Percentiles rank a stretch among this genome's conserved stretches.
These are phyloP conservation scores for Strigomonas culicis DNA, from an alignment of 208 protist species.

Conservation along the genomic window DNA sequence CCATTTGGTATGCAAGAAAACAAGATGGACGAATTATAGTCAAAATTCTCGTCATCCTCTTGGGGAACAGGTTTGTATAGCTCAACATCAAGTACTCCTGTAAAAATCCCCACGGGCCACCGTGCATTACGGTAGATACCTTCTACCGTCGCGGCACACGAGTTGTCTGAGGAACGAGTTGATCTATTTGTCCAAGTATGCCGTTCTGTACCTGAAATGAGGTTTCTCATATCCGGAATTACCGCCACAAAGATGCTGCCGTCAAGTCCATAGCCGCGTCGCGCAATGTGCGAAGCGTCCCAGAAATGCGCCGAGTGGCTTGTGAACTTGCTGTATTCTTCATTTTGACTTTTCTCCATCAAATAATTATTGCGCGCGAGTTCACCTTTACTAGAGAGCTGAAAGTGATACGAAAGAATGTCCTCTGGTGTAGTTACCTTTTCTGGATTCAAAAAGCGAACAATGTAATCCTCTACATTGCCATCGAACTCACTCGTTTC, in stretches of 20 bases:
- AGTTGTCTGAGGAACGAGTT: constrained; percentile 1
- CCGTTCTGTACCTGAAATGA: too few relatives aligned
- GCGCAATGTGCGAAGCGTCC: constrained; percentile 7
- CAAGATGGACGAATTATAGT: constrained; percentile 6
- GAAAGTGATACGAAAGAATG: not conserved
- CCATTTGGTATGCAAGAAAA: constrained; percentile 11
- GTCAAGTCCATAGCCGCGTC: constrained; percentile 21
- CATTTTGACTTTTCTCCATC: not conserved
- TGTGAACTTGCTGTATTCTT: not conserved
- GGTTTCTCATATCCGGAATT: not conserved
- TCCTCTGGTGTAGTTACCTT: constrained; percentile 10
- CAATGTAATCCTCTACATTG: too few relatives aligned
- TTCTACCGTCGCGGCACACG: constrained; percentile 6
- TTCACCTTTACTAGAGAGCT: constrained; percentile 1
- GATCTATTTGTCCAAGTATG: too few relatives aligned
- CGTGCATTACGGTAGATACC: constrained; percentile 10
- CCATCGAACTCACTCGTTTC: too few relatives aligned
- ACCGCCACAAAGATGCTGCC: constrained; percentile 22
- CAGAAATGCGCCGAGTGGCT: constrained; percentile 10
- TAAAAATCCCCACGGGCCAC: constrained; percentile 11
- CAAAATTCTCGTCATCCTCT: constrained; percentile 1
- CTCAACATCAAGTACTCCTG: constrained; percentile 10
- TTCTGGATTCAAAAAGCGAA: too few relatives aligned
- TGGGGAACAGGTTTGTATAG: not conserved
- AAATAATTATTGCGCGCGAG: not conserved